Conservation (phyloP, 139 green algal genomes). For the Chlamydomonas schloesseri region DNA sequence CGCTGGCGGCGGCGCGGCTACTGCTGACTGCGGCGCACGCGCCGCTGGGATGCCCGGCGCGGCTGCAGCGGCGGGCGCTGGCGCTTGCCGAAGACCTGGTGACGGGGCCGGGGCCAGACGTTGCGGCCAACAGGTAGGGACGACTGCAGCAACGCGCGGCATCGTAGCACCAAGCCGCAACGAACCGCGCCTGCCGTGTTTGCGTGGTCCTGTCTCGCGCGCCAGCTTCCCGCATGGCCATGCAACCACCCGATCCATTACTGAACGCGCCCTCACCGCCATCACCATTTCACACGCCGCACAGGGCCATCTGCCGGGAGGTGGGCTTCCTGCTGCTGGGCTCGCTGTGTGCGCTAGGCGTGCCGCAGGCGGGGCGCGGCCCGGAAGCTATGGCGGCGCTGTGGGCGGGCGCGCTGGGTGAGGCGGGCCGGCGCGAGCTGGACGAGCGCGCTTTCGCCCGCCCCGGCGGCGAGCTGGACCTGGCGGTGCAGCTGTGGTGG, state of each 20-base stretch:
- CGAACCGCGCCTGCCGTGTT: too few species aligned
- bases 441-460: slow-evolving; percentile 48
- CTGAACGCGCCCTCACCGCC: too few species aligned
- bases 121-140: not conserved
- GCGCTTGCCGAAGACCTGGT: slow-evolving; percentile 71
- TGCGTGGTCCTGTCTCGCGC: too few species aligned
- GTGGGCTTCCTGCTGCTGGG: slow-evolving; percentile 82
- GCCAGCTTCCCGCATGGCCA: too few species aligned
- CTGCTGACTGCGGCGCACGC: slow-evolving; percentile 67
- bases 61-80: slow-evolving; percentile 58
- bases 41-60: slow-evolving; percentile 76
- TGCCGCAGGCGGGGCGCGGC: not conserved
- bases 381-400: slow-evolving; percentile 62
- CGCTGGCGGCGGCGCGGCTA: slow-evolving; percentile 71
- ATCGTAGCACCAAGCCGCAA: too few species aligned
- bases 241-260: too few species aligned
- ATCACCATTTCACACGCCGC: too few species aligned
- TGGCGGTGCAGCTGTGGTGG: slow-evolving; percentile 85
- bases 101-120: not conserved
- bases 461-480: slow-evolving; percentile 61
- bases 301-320: slow-evolving; percentile 68
- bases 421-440: slow-evolving; percentile 57
- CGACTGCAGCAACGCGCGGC: too few species aligned
- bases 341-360: slow-evolving; percentile 58
- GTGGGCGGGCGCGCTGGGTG: slow-evolving; percentile 66